Percentiles rank a stretch among this genome's conserved stretches.
Conservation (phyloP, 495 filamentous ascomycete genomes). For the Bryoglossum gracile region DNA sequence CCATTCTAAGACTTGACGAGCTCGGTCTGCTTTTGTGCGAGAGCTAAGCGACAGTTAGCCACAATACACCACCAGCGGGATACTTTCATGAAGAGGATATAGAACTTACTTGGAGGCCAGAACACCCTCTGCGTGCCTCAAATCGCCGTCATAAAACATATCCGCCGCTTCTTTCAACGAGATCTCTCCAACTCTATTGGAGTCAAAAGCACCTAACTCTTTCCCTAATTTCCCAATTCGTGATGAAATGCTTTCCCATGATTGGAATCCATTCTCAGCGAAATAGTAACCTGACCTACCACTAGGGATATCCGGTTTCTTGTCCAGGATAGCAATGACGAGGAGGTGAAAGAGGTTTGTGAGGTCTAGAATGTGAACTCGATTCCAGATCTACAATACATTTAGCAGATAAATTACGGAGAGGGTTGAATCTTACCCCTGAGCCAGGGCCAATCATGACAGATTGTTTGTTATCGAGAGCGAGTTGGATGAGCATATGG, state of each 20-base stretch:
- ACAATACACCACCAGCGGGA: neutral
- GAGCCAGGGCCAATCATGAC: constrained; percentile 33
- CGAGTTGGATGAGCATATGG: constrained; percentile 25
- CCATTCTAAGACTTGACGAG: constrained; percentile 10
- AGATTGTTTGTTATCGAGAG: constrained; percentile 25
- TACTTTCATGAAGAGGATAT: neutral
- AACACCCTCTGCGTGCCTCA: constrained; percentile 16
- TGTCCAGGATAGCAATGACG: constrained; percentile 2
- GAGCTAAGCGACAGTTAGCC: constrained; percentile 1
- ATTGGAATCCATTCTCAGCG: constrained; percentile 32
- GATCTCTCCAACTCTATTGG: neutral
- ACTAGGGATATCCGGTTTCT: constrained; percentile 27
- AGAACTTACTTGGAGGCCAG: constrained; percentile 15
- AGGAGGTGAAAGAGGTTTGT: constrained; percentile 32
- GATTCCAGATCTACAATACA: constrained; percentile 33
- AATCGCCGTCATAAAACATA: constrained; percentile 23
- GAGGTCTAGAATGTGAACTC: constrained; percentile 42
- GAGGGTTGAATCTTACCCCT: constrained; percentile 16
- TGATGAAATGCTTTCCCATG: constrained; percentile 26
- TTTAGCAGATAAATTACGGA: neutral
- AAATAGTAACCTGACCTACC: constrained; percentile 42
- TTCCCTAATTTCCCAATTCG: constrained; percentile 3
- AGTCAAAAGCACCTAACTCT: constrained; percentile 7
- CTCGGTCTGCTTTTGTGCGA: constrained; percentile 10
- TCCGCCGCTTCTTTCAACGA: constrained; percentile 14